Evolutionary conservation across 2,329 filamentous ascomycete genomes (phyloP).

Genomic region (Mycocentrospora acerina): DNA sequence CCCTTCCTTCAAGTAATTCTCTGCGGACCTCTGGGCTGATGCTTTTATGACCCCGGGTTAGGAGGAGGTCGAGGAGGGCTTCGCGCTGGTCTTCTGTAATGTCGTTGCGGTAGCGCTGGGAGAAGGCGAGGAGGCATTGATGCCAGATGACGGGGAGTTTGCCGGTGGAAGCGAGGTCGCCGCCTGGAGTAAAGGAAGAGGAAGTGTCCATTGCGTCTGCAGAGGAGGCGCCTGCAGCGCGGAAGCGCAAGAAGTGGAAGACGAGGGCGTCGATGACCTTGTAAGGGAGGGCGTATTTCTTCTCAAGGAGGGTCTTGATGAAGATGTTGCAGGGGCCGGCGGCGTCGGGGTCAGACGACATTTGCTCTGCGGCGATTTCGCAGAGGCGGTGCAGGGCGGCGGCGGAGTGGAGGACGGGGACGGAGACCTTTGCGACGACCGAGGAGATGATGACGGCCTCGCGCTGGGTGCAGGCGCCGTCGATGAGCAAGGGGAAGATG

Average conservation of each 20-base stretch:
- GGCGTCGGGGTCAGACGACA: conserved; percentile 77
- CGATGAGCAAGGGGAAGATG: conserved; percentile 83
- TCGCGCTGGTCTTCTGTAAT: conserved; percentile 95
- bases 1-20: conserved; percentile 84
- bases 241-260: conserved; percentile 93
- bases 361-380: conserved; percentile 91
- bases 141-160: conserved; percentile 95
- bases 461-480: conserved; percentile 84
- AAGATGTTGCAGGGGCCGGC: conserved; percentile 94
- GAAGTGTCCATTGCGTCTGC: conserved; percentile 56
- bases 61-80: conserved; percentile 80
- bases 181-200: conserved; percentile 35
- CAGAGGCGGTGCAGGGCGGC: conserved; percentile 89
- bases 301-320: conserved; percentile 89
- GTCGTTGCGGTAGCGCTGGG: conserved; percentile 91
- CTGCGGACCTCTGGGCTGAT: conserved; percentile 91
- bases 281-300: conserved; percentile 94
- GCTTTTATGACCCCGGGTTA: conserved; percentile 79
- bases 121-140: conserved; percentile 87
- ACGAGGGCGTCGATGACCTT: conserved; percentile 93
- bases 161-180: conserved; percentile 49
- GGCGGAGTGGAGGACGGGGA: conserved; percentile 89
- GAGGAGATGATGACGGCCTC: conserved; percentile 91
- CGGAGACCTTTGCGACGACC: conserved; percentile 79
- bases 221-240: conserved; percentile 64